Conservation (phyloP, 371 early-diverging fungal species). For the Mucor mucedo region DNA sequence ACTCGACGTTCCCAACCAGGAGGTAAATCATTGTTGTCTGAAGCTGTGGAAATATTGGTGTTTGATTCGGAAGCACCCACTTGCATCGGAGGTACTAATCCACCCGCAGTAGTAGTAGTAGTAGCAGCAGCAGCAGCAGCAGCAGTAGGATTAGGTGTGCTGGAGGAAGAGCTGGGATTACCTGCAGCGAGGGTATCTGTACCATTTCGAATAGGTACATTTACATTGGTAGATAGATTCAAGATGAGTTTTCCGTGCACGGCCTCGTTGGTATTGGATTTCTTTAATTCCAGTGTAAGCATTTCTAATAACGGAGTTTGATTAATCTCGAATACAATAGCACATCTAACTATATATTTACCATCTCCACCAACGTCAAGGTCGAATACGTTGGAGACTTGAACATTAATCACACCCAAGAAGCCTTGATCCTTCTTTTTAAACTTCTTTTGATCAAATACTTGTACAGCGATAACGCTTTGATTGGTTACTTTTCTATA, state of each 20-base stretch:
- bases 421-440: slow-evolving; percentile 96
- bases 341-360: slow-evolving; percentile 24
- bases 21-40: slow-evolving; percentile 23
- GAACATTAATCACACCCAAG: slow-evolving; percentile 91
- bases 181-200: slow-evolving; percentile 49
- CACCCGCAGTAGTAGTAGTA: slow-evolving; percentile 16
- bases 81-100: too few species aligned
- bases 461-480: slow-evolving; percentile 90
- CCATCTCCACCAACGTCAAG: slow-evolving; percentile 74
- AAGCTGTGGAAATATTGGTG: slow-evolving; percentile 3
- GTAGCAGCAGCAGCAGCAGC: background rate
- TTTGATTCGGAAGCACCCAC: slow-evolving; percentile 5
- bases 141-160: slow-evolving; percentile 18
- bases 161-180: background rate
- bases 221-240: slow-evolving; percentile 70
- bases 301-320: slow-evolving; percentile 63
- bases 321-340: background rate
- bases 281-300: slow-evolving; percentile 86
- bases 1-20: slow-evolving; percentile 76
- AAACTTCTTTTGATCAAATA: slow-evolving; percentile 96
- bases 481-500: slow-evolving; percentile 72
- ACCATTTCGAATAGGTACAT: slow-evolving; percentile 47
- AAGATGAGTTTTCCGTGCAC: slow-evolving; percentile 87
- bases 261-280: slow-evolving; percentile 79
- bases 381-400: slow-evolving; percentile 84